Percentiles rank a stretch among this genome's conserved stretches.
phyloP scores from a whole-genome alignment of 495 filamentous ascomycete species.

The Thermochaetoides thermophila region DNA sequence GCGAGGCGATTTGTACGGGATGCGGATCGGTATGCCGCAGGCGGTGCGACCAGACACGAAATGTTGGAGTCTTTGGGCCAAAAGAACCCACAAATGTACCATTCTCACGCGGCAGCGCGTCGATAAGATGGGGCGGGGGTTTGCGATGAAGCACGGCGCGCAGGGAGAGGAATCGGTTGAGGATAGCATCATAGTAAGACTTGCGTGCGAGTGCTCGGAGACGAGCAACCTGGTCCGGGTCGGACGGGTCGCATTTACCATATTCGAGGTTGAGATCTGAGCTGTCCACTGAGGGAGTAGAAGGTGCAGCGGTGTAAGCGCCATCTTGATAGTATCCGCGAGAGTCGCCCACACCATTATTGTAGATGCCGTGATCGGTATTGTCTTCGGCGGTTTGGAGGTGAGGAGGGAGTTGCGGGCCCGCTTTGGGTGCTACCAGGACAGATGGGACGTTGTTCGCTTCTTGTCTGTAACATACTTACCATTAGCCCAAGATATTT shows the following conservation, averaged over 20 bases:
- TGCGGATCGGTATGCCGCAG: conserved; percentile 41
- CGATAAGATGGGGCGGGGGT: conserved; percentile 35
- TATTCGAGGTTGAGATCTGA: not conserved
- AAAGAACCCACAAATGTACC: conserved; percentile 38
- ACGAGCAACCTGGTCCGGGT: conserved; percentile 22
- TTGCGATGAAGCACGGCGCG: conserved; percentile 40
- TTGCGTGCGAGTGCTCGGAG: conserved; percentile 37
- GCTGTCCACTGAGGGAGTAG: conserved; percentile 3
- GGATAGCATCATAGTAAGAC: conserved; percentile 49
- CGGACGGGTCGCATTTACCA: conserved; percentile 2
- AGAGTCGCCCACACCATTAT: conserved; percentile 29
- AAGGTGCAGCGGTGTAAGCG: conserved; percentile 46
- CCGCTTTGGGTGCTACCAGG: conserved; percentile 39
- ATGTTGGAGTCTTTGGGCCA: conserved; percentile 27
- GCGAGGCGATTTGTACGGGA: conserved; percentile 51
- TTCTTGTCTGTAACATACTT: conserved; percentile 44
- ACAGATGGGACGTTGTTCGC: conserved; percentile 55
- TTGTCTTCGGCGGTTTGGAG: conserved; percentile 6
- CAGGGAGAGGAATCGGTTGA: conserved; percentile 42
- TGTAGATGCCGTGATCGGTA: conserved; percentile 26
- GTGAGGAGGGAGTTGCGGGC: conserved; percentile 29
- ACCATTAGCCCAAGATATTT: conserved; percentile 27
- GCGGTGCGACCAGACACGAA: conserved; percentile 36
- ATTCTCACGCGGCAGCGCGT: conserved; percentile 39
- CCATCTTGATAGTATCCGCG: conserved; percentile 55